These are phyloP conservation scores for Trifolium dubium DNA, from an alignment of 306 rosid genomes.

Conservation along the genomic window DNA sequence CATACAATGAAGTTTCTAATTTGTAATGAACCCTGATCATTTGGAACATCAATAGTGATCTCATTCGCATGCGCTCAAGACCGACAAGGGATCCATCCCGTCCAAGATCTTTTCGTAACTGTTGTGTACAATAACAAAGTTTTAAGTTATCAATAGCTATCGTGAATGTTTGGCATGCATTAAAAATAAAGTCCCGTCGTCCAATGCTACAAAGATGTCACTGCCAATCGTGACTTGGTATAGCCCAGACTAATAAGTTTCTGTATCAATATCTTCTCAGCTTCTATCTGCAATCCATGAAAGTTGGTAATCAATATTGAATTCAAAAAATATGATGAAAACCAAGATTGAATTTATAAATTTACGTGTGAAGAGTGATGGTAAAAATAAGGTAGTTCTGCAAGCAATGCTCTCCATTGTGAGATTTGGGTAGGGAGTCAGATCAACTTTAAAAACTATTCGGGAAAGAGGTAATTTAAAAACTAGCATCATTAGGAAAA, in stretches of 20 bases:
- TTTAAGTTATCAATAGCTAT: slow-evolving; percentile 25
- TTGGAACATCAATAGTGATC: slow-evolving; percentile 6
- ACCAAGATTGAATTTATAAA: neutral
- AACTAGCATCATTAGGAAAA: neutral
- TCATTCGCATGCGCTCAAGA: neutral
- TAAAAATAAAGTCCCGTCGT: slow-evolving; percentile 3
- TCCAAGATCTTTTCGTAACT: neutral
- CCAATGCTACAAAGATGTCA: slow-evolving; percentile 42
- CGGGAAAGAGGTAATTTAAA: neutral
- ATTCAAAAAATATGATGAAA: neutral
- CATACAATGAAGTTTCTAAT: neutral
- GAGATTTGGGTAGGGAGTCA: neutral
- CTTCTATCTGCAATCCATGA: slow-evolving; percentile 63
- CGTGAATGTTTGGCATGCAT: slow-evolving; percentile 6
- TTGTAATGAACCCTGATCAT: neutral
- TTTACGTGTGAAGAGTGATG: neutral
- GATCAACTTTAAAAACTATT: slow-evolving; percentile 3
- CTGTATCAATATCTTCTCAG: slow-evolving; percentile 80
- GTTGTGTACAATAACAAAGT: slow-evolving; percentile 11
- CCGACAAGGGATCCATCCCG: neutral
- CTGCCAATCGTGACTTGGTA: slow-evolving; percentile 56
- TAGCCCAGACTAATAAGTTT: slow-evolving; percentile 75
- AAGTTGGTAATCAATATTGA: slow-evolving; percentile 20
- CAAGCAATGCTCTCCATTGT: neutral
- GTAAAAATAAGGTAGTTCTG: neutral